Base-by-base conservation (phyloP, 129 eudicot species). In the Cynara cardunculus region DNA sequence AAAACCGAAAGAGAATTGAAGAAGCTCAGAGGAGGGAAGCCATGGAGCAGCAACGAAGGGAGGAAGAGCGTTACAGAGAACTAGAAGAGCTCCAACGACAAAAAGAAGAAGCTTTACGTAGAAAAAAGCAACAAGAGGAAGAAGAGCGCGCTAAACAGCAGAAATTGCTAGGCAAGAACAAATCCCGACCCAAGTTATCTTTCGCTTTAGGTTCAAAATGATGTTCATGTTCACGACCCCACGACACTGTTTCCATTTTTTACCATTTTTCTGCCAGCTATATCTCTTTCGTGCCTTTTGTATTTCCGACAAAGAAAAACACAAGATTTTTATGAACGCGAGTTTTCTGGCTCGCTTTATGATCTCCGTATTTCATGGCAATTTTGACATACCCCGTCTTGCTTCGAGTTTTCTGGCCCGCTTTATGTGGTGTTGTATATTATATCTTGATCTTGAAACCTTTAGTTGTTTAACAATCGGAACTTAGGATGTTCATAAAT, bases 21-120 rank as follows among this genome's bases (percentile, higher is more conserved):
- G 99, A 95, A 88, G 94, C 97, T 81, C 97, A 92, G 78, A 90
- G 90, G 86, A 87, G 83, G 79, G 97, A 91, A 87, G 99, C 99
- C 69, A 28, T 87, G 76, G 96, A 94, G 76, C 96, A 89, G 74
- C 88, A 89, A 84, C 41, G 83, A 78, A 83, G 87, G 79, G 96
- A 92, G 77, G 99, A 95, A 80, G 93, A 89, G 75, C 97, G 99
- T 5, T 93, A 95, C 34, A 80, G 91, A 70, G 97, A 92, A 75
- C 76, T 95, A 26, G 99, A 95, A 80, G 92, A 92, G 90, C 92
- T 90, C 41, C 99, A 95, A 78, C 85, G 99, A 71, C 97, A 89
- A 74, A 95, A 91, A 74, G 97, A 92, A 89, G 99, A 89, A 85
- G 97, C 94, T 18, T 13, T 93, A 81, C 85, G 84, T 25, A 89